Evolutionary conservation across 257 asterid genomes (phyloP).

Genomic region (Cordia subcordata): DNA sequence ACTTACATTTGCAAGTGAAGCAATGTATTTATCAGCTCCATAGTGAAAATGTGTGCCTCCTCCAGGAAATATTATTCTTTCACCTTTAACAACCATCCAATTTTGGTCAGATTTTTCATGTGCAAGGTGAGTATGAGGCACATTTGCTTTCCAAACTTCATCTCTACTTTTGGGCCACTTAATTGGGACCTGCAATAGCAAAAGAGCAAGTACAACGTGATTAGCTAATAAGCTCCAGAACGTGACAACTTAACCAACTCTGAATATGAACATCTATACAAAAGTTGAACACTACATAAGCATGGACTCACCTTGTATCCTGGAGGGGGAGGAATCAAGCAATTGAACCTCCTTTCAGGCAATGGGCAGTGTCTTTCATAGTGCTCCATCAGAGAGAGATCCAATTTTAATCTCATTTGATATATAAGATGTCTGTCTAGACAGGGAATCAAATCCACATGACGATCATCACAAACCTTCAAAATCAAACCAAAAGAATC

Average conservation of each 20-base stretch:
- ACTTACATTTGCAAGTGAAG: constrained; percentile 82
- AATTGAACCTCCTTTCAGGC: constrained; percentile 90
- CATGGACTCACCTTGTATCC: constrained; percentile 72
- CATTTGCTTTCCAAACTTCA: constrained; percentile 90
- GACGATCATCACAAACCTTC: constrained; percentile 98
- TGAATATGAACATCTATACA: constrained; percentile 7
- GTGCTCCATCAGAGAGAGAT: constrained; percentile 95
- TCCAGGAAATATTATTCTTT: constrained; percentile 77
- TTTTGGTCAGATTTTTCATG: constrained; percentile 95
- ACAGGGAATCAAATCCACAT: constrained; percentile 96
- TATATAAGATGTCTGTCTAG: constrained; percentile 92
- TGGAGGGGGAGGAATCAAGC: constrained; percentile 93
- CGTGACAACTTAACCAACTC: background rate
- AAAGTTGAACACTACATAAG: constrained; percentile 4
- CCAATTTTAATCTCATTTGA: constrained; percentile 88
- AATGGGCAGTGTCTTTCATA: constrained; percentile 94
- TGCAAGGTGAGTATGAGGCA: constrained; percentile 96
- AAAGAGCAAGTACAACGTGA: constrained; percentile 4
- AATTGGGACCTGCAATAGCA: constrained; percentile 55
- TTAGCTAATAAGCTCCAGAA: constrained; percentile 12
- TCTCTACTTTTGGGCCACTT: constrained; percentile 97
- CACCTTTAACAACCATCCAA: constrained; percentile 97
- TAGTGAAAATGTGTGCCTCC: constrained; percentile 97
- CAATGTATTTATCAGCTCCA: constrained; percentile 92
- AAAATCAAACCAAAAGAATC: constrained; percentile 10